Base-by-base conservation (phyloP, 2,329 filamentous ascomycete species). In the Sclerotinia trifoliorum region DNA sequence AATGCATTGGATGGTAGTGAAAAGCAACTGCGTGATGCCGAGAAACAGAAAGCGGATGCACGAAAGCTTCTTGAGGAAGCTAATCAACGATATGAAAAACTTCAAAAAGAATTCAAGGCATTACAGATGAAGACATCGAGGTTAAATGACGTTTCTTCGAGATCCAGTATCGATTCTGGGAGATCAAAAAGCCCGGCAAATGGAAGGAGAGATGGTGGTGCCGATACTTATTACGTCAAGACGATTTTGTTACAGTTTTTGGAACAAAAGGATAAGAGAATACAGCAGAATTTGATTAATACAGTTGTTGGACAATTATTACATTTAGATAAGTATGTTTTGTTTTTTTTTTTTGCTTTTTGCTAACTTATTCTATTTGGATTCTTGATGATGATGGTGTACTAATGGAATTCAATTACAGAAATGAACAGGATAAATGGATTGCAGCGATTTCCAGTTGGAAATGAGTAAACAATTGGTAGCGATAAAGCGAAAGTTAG, bases 1-100 rank as follows among this genome's bases (percentile, higher is more conserved):
- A 85, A 92, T 69, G 89, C 93, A 0, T 83, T 99, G 1, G 94
- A 98, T 73, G 91, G 92, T 60, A 94, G 91, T 48, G 95, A 99
- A 80, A 88, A 86, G 76, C 92, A 96, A 78, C 88, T 91, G 0
- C 86, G 88, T 42, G 91, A 95, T n/a, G 83, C 91, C 6, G 94
- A 97, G 78, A 92, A 88, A 80, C 92, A 96, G 76, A 91, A 90
- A 72, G 81, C 83, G 0, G 93, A 97, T 70, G 80, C 96, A 63
- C 86, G 91, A 57, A 86, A 88, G 54, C 83, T 90, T 44, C 84
- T 96, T 2, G 93, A 97, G 73, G 94, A 97, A 72, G 87, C 88
- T 39, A 89, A 90, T 71, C 82, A 84, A 67, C 86, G 91, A 17
- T 87, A 94, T 70, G 94, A 97, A 77, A 94, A 92, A 81, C 79